Evolutionary conservation across 805 yeast species (phyloP).

Genomic region (Clavispora santaluciae): DNA sequence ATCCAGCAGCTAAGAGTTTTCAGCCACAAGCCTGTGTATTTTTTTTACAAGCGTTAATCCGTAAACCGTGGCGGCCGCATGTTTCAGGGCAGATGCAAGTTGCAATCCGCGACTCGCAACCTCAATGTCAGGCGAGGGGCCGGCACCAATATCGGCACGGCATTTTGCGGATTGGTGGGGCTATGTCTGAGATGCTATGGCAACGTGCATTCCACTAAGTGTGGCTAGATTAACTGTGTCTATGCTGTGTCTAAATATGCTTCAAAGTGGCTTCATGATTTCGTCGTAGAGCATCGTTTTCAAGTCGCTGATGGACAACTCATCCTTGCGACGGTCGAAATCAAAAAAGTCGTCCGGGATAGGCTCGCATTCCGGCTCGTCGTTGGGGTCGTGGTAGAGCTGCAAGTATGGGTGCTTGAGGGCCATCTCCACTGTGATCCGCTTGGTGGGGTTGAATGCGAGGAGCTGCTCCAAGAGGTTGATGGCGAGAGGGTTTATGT

Average conservation of each 20-base stretch:
- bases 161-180: no score
- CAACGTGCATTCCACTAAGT: background rate
- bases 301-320: conserved; percentile 68
- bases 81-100: no score
- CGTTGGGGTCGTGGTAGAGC: conserved; percentile 91
- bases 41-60: no score
- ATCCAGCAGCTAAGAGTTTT: no score
- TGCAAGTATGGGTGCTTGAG: conserved; percentile 79
- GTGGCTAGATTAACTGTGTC: background rate
- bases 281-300: conserved; percentile 76
- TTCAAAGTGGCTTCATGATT: conserved; percentile 54
- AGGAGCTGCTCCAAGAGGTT: conserved; percentile 65
- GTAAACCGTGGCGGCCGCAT: no score
- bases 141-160: no score
- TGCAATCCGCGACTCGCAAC: no score
- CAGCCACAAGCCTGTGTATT: no score
- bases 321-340: conserved; percentile 81
- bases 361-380: conserved; percentile 82
- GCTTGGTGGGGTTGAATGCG: conserved; percentile 63
- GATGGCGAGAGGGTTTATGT: conserved; percentile 38
- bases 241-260: background rate
- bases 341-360: conserved; percentile 85
- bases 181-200: no score
- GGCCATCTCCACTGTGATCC: conserved; percentile 75
- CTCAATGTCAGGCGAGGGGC: no score